phyloP scores from a whole-genome alignment of 352 stramenopile species.

The Globisporangium perplexum region DNA sequence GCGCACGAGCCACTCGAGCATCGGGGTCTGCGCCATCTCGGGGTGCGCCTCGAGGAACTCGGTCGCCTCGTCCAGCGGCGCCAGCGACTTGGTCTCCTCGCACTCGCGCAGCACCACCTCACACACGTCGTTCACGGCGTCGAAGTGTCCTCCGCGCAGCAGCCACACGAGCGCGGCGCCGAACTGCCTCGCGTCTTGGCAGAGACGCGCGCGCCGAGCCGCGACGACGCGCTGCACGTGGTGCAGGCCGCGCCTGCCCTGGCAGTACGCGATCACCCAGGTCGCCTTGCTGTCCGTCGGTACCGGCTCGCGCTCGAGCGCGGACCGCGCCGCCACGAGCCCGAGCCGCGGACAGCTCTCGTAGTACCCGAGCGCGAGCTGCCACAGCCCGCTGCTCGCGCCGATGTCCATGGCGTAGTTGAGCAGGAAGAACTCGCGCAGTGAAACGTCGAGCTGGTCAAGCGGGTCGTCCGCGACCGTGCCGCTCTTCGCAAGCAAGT shows the following conservation, averaged over 20 bases:
- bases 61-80: slow-evolving; percentile 52
- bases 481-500: slow-evolving; percentile 53
- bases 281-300: slow-evolving; percentile 52
- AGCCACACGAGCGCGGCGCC: slow-evolving; percentile 60
- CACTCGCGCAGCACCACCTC: slow-evolving; percentile 53
- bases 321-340: slow-evolving; percentile 26
- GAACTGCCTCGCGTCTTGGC: slow-evolving; percentile 30
- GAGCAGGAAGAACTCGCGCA: slow-evolving; percentile 56
- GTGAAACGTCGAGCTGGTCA: slow-evolving; percentile 37
- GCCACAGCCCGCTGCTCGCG: slow-evolving; percentile 52
- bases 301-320: slow-evolving; percentile 42
- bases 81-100: slow-evolving; percentile 24
- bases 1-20: slow-evolving; percentile 51
- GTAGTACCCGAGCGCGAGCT: slow-evolving; percentile 59
- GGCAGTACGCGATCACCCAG: slow-evolving; percentile 48
- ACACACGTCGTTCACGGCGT: slow-evolving; percentile 50
- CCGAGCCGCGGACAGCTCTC: slow-evolving; percentile 57
- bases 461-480: slow-evolving; percentile 45
- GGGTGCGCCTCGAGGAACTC: slow-evolving; percentile 55
- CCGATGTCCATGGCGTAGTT: slow-evolving; percentile 68
- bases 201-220: slow-evolving; percentile 32
- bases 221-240: slow-evolving; percentile 29
- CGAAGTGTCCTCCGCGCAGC: slow-evolving; percentile 47
- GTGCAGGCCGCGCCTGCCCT: slow-evolving; percentile 36
- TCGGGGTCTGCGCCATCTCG: slow-evolving; percentile 38